Conservation (phyloP, 1,284 basidiomycete species). For the Mycena citricolor region DNA sequence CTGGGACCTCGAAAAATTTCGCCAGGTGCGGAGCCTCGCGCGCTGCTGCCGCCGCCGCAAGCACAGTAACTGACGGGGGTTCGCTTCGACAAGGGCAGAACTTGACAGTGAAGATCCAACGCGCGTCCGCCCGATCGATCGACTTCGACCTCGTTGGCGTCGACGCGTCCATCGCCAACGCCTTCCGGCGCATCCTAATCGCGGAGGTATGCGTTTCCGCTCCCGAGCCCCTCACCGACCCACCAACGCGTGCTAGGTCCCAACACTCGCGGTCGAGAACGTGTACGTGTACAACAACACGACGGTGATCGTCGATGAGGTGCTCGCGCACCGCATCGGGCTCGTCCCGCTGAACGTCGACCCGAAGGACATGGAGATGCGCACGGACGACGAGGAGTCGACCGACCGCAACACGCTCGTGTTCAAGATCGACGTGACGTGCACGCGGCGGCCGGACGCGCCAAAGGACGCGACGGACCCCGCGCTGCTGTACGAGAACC, state of each 20-base stretch:
- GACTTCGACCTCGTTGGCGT: slow-evolving; percentile 97
- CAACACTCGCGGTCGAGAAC: slow-evolving; percentile 90
- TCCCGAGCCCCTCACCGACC: no score
- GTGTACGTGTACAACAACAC: slow-evolving; percentile 98
- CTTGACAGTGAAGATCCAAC: slow-evolving; percentile 71
- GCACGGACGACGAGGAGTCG: slow-evolving; percentile 52
- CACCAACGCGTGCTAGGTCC: slow-evolving; percentile 56
- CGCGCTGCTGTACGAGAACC: slow-evolving; percentile 65
- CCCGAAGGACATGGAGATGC: slow-evolving; percentile 61
- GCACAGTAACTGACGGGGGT: no score
- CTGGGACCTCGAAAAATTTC: slow-evolving; percentile 79
- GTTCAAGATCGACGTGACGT: slow-evolving; percentile 77
- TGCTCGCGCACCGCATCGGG: slow-evolving; percentile 88
- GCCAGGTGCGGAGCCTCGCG: slow-evolving; percentile 53
- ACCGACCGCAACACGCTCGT: slow-evolving; percentile 94
- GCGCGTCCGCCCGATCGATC: slow-evolving; percentile 78
- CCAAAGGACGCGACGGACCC: slow-evolving; percentile 63
- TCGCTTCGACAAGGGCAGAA: no score
- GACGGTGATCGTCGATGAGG: slow-evolving; percentile 92
- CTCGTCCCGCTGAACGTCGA: slow-evolving; percentile 89
- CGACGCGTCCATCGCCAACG: slow-evolving; percentile 96
- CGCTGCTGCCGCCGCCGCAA: slow-evolving; percentile 22
- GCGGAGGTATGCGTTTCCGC: slow-evolving; percentile 76
- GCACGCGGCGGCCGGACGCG: slow-evolving; percentile 59
- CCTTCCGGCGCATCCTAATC: slow-evolving; percentile 88